These are phyloP conservation scores for Termitomyces sp. DNA, from an alignment of 1,284 basidiomycete genomes.

Conservation along the genomic window DNA sequence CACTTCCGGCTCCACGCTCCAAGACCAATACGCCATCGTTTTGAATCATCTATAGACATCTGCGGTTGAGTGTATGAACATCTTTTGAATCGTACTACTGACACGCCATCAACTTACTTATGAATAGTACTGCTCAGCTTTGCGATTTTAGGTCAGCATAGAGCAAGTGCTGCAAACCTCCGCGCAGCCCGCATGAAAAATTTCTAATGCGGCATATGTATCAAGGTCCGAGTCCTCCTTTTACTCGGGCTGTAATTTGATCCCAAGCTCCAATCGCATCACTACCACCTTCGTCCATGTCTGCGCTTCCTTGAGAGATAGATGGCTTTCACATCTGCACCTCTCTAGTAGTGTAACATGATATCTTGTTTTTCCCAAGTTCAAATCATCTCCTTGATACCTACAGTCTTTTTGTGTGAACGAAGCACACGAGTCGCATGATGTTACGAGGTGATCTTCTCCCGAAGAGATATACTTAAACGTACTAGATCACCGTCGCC, in stretches of 20 bases:
- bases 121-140: neutral
- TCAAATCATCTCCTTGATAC: slow-evolving; percentile 1
- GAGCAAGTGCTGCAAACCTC: neutral
- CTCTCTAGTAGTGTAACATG: neutral
- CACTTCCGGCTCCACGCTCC: neutral
- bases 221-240: neutral
- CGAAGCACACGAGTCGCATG: too few relatives aligned
- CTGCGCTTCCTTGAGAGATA: neutral
- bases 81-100: too few relatives aligned
- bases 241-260: neutral
- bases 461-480: neutral
- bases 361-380: neutral
- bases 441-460: neutral
- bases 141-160: neutral
- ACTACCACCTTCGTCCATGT: neutral
- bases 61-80: too few relatives aligned
- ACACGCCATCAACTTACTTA: neutral
- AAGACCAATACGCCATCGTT: neutral
- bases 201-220: neutral
- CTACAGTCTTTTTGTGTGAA: neutral
- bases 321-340: neutral
- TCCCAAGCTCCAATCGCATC: neutral
- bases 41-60: neutral
- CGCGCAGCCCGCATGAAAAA: neutral
- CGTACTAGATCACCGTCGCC: neutral